A percentile compares a stretch with the other conserved stretches of the same genome.
Conservation (phyloP, 345 rosid species). For the Brassica juncea region DNA sequence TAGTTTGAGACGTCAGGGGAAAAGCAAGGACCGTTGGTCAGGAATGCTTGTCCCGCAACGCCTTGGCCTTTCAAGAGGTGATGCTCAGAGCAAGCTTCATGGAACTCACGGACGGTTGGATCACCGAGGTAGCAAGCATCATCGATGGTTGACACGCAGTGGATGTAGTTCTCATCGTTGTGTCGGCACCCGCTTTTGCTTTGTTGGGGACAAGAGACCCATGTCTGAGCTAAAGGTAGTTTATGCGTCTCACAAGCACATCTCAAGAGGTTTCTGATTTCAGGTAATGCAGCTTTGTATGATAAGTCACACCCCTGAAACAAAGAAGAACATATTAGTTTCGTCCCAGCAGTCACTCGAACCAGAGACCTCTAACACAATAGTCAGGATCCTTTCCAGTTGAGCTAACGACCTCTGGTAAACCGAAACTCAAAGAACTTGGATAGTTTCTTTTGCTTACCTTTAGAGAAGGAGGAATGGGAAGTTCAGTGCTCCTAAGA, state of each 20-base stretch:
- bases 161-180: conserved; percentile 65
- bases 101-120: conserved; percentile 58
- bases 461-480: conserved; percentile 40
- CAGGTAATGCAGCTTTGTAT: conserved; percentile 75
- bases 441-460: conserved; percentile 39
- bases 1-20: conserved; percentile 60
- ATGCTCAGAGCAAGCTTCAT: conserved; percentile 92
- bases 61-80: conserved; percentile 95
- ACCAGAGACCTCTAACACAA: too few species aligned
- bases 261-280: conserved; percentile 70
- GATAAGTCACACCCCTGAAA: conserved; percentile 53
- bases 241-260: conserved; percentile 72
- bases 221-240: conserved; percentile 83
- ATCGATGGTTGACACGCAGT: conserved; percentile 80
- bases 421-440: too few species aligned
- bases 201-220: conserved; percentile 81
- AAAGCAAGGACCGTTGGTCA: conserved; percentile 91
- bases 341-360: too few species aligned
- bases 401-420: too few species aligned
- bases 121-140: conserved; percentile 69
- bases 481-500: background rate
- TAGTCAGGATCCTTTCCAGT: too few species aligned
- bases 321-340: background rate
- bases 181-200: conserved; percentile 82
- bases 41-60: conserved; percentile 79